These are phyloP conservation scores for Fusarium lyarnte DNA, from an alignment of 2,329 filamentous ascomycete species.

Conservation along the genomic window DNA sequence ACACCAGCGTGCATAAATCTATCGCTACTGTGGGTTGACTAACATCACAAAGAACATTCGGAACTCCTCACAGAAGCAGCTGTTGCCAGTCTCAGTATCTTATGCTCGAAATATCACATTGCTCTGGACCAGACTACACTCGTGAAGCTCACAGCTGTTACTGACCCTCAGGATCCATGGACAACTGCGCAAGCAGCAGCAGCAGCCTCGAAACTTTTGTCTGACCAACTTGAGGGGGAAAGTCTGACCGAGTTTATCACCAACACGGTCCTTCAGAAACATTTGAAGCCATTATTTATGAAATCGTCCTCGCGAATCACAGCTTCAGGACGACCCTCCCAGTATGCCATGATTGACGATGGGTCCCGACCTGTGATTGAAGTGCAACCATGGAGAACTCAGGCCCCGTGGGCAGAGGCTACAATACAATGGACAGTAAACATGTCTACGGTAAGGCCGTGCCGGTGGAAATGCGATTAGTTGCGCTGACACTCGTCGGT, in stretches of 20 bases:
- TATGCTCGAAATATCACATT: slow-evolving; percentile 26
- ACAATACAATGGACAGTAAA: slow-evolving; percentile 64
- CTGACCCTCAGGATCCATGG: slow-evolving; percentile 50
- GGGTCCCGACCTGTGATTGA: not conserved
- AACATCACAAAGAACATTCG: not conserved
- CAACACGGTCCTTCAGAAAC: slow-evolving; percentile 67
- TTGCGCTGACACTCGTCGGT: not conserved
- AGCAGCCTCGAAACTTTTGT: slow-evolving; percentile 47
- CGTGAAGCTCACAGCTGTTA: slow-evolving; percentile 47
- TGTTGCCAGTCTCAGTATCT: slow-evolving; percentile 42
- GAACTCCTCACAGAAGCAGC: slow-evolving; percentile 38
- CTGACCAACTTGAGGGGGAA: slow-evolving; percentile 34
- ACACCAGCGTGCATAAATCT: not conserved
- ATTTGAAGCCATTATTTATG: slow-evolving; percentile 74
- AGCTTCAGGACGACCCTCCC: slow-evolving; percentile 43
- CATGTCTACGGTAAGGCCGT: slow-evolving; percentile 58
- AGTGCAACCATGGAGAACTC: slow-evolving; percentile 38
- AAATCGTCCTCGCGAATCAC: slow-evolving; percentile 58
- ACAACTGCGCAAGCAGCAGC: slow-evolving; percentile 47
- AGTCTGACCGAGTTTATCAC: slow-evolving; percentile 55
- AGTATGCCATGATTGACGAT: slow-evolving; percentile 29
- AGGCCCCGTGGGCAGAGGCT: slow-evolving; percentile 34
- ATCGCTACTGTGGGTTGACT: not conserved
- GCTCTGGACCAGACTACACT: slow-evolving; percentile 38
- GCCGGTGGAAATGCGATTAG: not conserved